These are phyloP conservation scores for Ustilago cynodontis DNA, from an alignment of 1,284 basidiomycete genomes.

Conservation along the genomic window DNA sequence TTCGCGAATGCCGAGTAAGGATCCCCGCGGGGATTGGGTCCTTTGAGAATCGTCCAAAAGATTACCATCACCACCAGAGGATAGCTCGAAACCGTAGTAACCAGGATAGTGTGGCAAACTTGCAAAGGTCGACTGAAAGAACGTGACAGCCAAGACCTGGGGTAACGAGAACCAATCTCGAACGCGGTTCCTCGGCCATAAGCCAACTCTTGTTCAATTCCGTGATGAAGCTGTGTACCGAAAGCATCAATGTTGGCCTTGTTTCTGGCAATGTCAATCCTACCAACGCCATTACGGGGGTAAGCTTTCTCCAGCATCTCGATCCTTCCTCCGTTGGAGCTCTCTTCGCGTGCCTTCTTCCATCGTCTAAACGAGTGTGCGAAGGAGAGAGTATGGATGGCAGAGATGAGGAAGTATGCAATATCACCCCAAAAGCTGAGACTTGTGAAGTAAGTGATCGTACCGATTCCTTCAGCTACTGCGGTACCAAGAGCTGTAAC, in stretches of 20 bases:
- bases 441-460: constrained; percentile 47
- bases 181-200: constrained; percentile 20
- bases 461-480: constrained; percentile 57
- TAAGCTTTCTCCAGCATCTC: constrained; percentile 46
- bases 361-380: constrained; percentile 23
- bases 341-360: constrained; percentile 14
- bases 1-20: constrained; percentile 77
- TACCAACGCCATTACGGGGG: constrained; percentile 24
- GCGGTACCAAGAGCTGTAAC: constrained; percentile 72
- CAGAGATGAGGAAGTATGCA: constrained; percentile 40
- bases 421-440: constrained; percentile 47
- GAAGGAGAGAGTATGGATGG: constrained; percentile 46
- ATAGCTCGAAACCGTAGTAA: constrained; percentile 61
- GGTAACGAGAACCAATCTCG: constrained; percentile 29
- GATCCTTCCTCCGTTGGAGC: constrained; percentile 6
- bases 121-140: constrained; percentile 36
- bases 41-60: constrained; percentile 76
- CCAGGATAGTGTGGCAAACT: constrained; percentile 34
- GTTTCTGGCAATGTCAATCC: constrained; percentile 30
- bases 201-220: constrained; percentile 25
- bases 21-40: constrained; percentile 71
- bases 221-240: constrained; percentile 19
- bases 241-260: constrained; percentile 32
- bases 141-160: constrained; percentile 29
- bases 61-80: constrained; percentile 79